phyloP scores from a whole-genome alignment of 1,139 yeast genomes.

The Debaryomycetaceae sp. region DNA sequence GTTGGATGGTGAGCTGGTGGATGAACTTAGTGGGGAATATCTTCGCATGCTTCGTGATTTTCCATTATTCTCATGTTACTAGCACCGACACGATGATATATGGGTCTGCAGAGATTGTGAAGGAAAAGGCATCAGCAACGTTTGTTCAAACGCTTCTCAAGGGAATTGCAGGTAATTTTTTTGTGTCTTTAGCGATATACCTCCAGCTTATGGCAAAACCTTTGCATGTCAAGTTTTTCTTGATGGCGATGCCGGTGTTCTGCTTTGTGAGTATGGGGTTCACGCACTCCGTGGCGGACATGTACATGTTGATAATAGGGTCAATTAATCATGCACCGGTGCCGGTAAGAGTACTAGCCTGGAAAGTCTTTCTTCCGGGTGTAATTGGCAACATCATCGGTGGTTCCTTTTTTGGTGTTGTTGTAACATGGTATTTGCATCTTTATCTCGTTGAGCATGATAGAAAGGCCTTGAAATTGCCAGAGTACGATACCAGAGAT shows the following conservation, averaged over 20 bases:
- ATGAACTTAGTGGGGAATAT: slow-evolving; percentile 61
- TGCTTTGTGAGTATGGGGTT: slow-evolving; percentile 73
- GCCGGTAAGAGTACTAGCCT: slow-evolving; percentile 60
- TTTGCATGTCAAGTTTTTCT: slow-evolving; percentile 67
- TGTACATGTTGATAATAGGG: slow-evolving; percentile 64
- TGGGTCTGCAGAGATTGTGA: slow-evolving; percentile 49
- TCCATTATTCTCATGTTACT: slow-evolving; percentile 52
- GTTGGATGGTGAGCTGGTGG: slow-evolving; percentile 69
- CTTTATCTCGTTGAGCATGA: slow-evolving; percentile 68
- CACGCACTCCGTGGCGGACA: slow-evolving; percentile 79
- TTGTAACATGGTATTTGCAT: slow-evolving; percentile 68
- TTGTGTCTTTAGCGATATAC: slow-evolving; percentile 70
- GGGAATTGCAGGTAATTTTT: slow-evolving; percentile 74
- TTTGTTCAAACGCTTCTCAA: slow-evolving; percentile 61
- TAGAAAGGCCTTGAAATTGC: slow-evolving; percentile 55
- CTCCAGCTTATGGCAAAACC: slow-evolving; percentile 77
- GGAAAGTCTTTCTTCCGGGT: slow-evolving; percentile 70
- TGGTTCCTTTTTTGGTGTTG: slow-evolving; percentile 59
- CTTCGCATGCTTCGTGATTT: slow-evolving; percentile 62
- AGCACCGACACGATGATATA: slow-evolving; percentile 31
- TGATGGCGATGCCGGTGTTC: slow-evolving; percentile 65
- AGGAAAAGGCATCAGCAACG: slow-evolving; percentile 41
- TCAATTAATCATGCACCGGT: slow-evolving; percentile 62
- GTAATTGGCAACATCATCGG: slow-evolving; percentile 71
- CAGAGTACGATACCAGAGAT: slow-evolving; percentile 65